phyloP scores from a whole-genome alignment of 768 basidiomycete genomes.

The Russula foetens region DNA sequence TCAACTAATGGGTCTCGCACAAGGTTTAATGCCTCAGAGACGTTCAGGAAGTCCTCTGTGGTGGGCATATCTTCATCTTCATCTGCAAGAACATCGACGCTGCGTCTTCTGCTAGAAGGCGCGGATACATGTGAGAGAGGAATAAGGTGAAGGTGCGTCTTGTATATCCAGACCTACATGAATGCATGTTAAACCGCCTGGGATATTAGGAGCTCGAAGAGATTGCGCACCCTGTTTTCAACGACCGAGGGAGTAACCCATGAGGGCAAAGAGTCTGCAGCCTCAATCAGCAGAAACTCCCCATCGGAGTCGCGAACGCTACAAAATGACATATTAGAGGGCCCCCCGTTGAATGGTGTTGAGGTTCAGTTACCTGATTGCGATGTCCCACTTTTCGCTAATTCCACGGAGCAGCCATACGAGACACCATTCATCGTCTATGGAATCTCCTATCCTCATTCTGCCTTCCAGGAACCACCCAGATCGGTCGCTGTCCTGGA shows the following conservation, averaged over 20 bases:
- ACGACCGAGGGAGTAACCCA: slow-evolving; percentile 93
- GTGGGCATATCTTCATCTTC: slow-evolving; percentile 36
- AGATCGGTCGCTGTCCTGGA: slow-evolving; percentile 35
- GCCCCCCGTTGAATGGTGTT: not conserved
- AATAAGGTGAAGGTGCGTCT: slow-evolving; percentile 76
- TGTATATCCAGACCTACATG: slow-evolving; percentile 84
- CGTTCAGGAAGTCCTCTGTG: slow-evolving; percentile 43
- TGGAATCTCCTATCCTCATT: slow-evolving; percentile 89
- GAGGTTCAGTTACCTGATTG: slow-evolving; percentile 63
- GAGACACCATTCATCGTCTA: slow-evolving; percentile 97
- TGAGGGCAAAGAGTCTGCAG: slow-evolving; percentile 76
- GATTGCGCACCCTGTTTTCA: slow-evolving; percentile 76
- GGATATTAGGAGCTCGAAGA: slow-evolving; percentile 13
- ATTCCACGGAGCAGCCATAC: slow-evolving; percentile 85
- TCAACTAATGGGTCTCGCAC: slow-evolving; percentile 45
- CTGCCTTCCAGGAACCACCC: slow-evolving; percentile 67
- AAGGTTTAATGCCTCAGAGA: slow-evolving; percentile 54
- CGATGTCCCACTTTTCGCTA: slow-evolving; percentile 70
- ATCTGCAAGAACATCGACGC: slow-evolving; percentile 41
- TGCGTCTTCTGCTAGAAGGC: slow-evolving; percentile 45
- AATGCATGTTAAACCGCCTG: slow-evolving; percentile 8
- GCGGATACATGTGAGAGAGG: slow-evolving; percentile 71
- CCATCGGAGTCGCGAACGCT: slow-evolving; percentile 88
- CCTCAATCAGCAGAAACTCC: slow-evolving; percentile 94
- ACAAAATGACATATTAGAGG: not conserved